phyloP scores from a whole-genome alignment of 1,284 basidiomycete species.

The Ceratobasidium sp. region DNA sequence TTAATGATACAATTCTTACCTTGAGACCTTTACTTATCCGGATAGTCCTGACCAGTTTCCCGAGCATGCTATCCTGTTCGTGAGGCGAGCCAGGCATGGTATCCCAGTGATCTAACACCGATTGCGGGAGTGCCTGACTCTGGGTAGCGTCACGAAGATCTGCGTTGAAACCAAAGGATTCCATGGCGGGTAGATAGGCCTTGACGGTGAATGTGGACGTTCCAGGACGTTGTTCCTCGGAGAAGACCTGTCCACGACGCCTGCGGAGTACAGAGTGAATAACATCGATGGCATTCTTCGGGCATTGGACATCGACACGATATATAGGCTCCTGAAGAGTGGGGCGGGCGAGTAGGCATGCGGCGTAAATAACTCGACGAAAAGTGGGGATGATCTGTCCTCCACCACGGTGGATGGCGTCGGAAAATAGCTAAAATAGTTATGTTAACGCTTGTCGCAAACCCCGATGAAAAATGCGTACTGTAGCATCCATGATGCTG shows the following conservation, averaged over 20 bases:
- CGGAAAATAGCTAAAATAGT: conserved; percentile 83
- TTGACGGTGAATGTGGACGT: too few relatives aligned
- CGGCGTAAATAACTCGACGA: conserved; percentile 97
- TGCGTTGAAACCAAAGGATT: too few relatives aligned
- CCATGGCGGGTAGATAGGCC: too few relatives aligned
- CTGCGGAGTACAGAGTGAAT: too few relatives aligned
- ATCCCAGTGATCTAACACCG: conserved; percentile 56
- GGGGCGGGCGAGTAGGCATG: conserved; percentile 91
- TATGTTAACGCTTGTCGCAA: conserved; percentile 21
- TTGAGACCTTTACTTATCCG: conserved; percentile 94
- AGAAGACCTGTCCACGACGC: too few relatives aligned
- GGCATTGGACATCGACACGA: conserved; percentile 79
- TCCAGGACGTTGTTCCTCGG: too few relatives aligned
- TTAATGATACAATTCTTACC: conserved; percentile 59
- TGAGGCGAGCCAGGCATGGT: conserved; percentile 83
- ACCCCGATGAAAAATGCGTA: conserved; percentile 59
- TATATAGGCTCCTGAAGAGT: conserved; percentile 97
- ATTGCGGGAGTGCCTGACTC: conserved; percentile 98
- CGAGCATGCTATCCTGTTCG: conserved; percentile 90
- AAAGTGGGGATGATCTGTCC: conserved; percentile 75
- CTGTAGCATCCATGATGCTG: conserved; percentile 97
- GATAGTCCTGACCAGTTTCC: conserved; percentile 86
- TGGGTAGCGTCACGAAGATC: conserved; percentile 92
- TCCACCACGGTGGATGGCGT: conserved; percentile 99
- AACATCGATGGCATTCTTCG: too few relatives aligned